Evolutionary conservation across 306 rosid species (phyloP).

Genomic region (Vicia sativa): DNA sequence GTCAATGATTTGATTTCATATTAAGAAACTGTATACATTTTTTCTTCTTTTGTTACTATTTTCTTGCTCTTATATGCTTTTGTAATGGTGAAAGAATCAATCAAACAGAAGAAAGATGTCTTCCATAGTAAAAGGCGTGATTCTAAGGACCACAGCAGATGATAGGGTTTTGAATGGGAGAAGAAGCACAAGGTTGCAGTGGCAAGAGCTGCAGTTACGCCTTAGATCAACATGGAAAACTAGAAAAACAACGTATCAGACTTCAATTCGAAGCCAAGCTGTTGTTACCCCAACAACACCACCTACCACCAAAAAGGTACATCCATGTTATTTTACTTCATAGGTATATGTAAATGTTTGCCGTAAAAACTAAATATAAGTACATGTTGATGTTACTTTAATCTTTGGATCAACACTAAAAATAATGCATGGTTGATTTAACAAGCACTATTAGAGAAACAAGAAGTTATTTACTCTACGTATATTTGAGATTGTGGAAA

Average conservation of each 20-base stretch:
- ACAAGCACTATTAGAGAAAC: too few species aligned
- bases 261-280: constrained; percentile 44
- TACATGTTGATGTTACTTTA: too few species aligned
- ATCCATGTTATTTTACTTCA: too few species aligned
- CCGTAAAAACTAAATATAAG: too few species aligned
- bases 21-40: not conserved
- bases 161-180: constrained; percentile 42
- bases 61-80: not conserved
- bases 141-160: constrained; percentile 50
- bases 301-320: constrained; percentile 78
- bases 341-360: too few species aligned
- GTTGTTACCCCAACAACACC: constrained; percentile 62
- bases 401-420: too few species aligned
- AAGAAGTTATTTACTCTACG: not conserved
- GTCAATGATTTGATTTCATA: constrained; percentile 15
- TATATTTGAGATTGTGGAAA: not conserved
- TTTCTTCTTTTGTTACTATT: not conserved
- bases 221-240: constrained; percentile 32
- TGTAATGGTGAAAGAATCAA: not conserved
- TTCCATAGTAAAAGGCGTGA: constrained; percentile 63
- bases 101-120: constrained; percentile 40
- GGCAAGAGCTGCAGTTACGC: constrained; percentile 14
- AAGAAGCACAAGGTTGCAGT: constrained; percentile 8
- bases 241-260: constrained; percentile 30
- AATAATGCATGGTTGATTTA: too few species aligned